Conservation (phyloP, 148 eudicot species). For the Vaccinium darrowii region DNA sequence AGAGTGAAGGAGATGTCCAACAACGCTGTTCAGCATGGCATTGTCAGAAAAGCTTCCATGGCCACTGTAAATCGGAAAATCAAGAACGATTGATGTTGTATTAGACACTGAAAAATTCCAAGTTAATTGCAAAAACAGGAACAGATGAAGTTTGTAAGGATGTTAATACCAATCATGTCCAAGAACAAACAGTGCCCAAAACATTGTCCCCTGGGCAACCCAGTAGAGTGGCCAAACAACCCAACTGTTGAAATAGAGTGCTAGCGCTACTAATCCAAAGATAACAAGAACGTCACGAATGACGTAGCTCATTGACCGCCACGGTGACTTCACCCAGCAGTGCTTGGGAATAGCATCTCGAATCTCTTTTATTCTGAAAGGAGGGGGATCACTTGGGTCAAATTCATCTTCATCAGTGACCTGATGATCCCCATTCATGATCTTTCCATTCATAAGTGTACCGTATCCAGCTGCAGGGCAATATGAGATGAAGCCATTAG, state of each 20-base stretch:
- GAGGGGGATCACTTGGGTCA: slow-evolving; percentile 38
- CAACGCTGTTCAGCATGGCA: slow-evolving; percentile 30
- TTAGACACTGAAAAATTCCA: not conserved
- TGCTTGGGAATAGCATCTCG: slow-evolving; percentile 41
- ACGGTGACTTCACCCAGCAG: slow-evolving; percentile 40
- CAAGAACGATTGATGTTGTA: not conserved
- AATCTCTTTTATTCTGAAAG: slow-evolving; percentile 33
- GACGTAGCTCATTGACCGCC: slow-evolving; percentile 37
- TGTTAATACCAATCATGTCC: slow-evolving; percentile 41
- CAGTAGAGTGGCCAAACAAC: slow-evolving; percentile 35
- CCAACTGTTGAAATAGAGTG: slow-evolving; percentile 24
- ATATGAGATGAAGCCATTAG: slow-evolving; percentile 1
- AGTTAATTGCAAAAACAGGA: slow-evolving; percentile 8
- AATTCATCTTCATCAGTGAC: slow-evolving; percentile 25
- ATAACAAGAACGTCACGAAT: slow-evolving; percentile 28
- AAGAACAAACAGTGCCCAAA: slow-evolving; percentile 46
- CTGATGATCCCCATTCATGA: slow-evolving; percentile 6
- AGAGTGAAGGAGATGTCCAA: slow-evolving; percentile 40
- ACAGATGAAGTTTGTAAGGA: not conserved
- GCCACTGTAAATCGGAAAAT: slow-evolving; percentile 27
- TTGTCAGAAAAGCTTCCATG: slow-evolving; percentile 42
- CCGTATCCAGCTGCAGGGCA: slow-evolving; percentile 13
- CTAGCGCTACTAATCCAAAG: slow-evolving; percentile 21
- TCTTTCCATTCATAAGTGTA: not conserved
- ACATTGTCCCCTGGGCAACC: slow-evolving; percentile 42